Evolutionary conservation across 2,329 filamentous ascomycete genomes (phyloP).

Genomic region (Fusarium sp.): DNA sequence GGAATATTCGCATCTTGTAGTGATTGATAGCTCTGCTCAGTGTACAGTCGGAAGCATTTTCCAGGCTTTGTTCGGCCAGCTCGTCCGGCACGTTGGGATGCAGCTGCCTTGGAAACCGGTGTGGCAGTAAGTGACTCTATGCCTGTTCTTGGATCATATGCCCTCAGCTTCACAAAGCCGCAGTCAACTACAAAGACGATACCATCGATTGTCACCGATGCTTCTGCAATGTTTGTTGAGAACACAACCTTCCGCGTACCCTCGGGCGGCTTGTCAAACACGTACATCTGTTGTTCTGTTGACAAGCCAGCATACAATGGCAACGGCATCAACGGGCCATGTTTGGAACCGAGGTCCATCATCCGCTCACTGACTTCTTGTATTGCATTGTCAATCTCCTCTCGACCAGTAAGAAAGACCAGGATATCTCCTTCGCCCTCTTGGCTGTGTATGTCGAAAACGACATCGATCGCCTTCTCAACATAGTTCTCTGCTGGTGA

Average conservation of each 20-base stretch:
- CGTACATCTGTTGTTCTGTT: conserved; percentile 92
- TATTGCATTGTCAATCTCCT: conserved; percentile 89
- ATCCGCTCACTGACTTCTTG: conserved; percentile 81
- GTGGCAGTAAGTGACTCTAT: conserved; percentile 89
- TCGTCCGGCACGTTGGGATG: conserved; percentile 89
- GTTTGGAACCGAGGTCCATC: conserved; percentile 61
- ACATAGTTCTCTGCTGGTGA: conserved; percentile 86
- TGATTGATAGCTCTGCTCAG: conserved; percentile 73
- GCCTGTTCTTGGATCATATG: conserved; percentile 84
- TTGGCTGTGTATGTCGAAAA: conserved; percentile 86
- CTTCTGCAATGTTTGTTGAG: conserved; percentile 95
- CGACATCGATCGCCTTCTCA: conserved; percentile 81
- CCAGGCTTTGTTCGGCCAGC: conserved; percentile 90
- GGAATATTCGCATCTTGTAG: conserved; percentile 81
- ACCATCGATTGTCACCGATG: conserved; percentile 92
- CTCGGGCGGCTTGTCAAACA: conserved; percentile 85
- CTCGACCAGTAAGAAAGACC: conserved; percentile 89
- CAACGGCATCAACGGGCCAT: conserved; percentile 56
- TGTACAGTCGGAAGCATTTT: conserved; percentile 95
- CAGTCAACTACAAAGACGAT: conserved; percentile 92
- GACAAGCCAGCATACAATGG: conserved; percentile 91
- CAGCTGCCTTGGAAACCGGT: conserved; percentile 88
- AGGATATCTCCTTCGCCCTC: conserved; percentile 88
- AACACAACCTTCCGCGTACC: conserved; percentile 92
- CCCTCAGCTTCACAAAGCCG: conserved; percentile 89